Evolutionary conservation across 2,329 filamentous ascomycete species (phyloP), one percentile per base, ranked within the genome.

Genomic region (Chalaropsis thielavioides): DNA sequence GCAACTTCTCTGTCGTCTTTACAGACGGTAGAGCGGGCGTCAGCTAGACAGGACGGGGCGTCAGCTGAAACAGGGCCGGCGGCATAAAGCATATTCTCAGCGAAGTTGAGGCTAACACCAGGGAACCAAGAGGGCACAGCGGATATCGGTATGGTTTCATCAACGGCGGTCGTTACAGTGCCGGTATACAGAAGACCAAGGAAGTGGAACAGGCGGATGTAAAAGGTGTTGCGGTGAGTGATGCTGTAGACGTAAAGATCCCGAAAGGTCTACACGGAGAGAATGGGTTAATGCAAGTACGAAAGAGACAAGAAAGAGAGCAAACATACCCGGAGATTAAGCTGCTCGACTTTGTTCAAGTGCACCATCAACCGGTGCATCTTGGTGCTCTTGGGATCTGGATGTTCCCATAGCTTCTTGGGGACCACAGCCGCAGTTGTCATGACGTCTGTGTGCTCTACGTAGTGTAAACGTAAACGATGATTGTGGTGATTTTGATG

Each of bases 11-110:
- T 73, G 68, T 92, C 88, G 69, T 89, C 87, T 73, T 94, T 94
- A 67, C 83, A 77, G 3, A 72, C 69, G 0, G 77, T 88, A 7
- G 78, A 78, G 3, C 78, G 76, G 27, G 77, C 71, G 1, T 76
- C 79, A 0, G 76, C 40, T 13, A 40, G 24, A 15, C 58, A 58
- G 13, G 62, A 67, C 73, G 10, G 78, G 71, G n/a, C 75, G 72
- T 0, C 74, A 70, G 2, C 73, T 72, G 15, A 65, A 2, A 27
- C 40, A n/a, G 41, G 41, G 5, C 60, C 63, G 27, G 64, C 44
- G 0, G 80, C 80, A 76, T 83, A 92, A 31, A 95, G 82, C 31
- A 90, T 74, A 71, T 94, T 95, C 75, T 95, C 89, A 4, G 89
- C 86, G 72, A 86, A 92, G 71, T 91, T 95, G 69, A 94, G 73